A percentile compares a stretch with the other conserved stretches of the same genome.
These are phyloP conservation scores for Echites panduratus DNA, from an alignment of 257 asterid genomes.

Conservation along the genomic window DNA sequence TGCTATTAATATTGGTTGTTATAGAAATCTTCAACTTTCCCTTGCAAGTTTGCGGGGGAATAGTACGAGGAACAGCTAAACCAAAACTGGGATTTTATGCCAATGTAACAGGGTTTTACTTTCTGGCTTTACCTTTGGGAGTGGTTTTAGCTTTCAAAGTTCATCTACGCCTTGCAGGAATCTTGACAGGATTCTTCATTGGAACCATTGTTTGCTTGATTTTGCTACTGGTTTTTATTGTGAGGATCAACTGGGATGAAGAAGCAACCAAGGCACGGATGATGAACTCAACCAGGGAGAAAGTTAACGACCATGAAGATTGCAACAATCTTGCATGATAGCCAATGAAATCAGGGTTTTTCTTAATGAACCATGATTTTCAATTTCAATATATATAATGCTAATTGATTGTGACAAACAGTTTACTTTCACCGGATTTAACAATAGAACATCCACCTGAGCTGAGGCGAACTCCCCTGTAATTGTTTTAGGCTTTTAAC, in stretches of 20 bases:
- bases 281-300: constrained; percentile 18
- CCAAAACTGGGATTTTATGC: constrained; percentile 80
- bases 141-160: constrained; percentile 51
- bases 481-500: neutral
- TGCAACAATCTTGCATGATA: constrained; percentile 1
- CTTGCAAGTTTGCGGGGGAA: constrained; percentile 72
- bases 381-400: neutral
- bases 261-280: constrained; percentile 52
- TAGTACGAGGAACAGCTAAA: constrained; percentile 76
- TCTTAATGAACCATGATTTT: neutral
- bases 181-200: constrained; percentile 57
- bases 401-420: neutral
- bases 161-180: constrained; percentile 55
- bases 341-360: neutral
- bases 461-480: neutral
- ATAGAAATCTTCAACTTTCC: constrained; percentile 75
- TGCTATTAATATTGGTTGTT: constrained; percentile 50
- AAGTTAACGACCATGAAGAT: constrained; percentile 11
- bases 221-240: constrained; percentile 45
- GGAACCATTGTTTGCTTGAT: constrained; percentile 60
- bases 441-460: neutral
- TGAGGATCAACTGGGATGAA: constrained; percentile 57
- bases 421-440: neutral
- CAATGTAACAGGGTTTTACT: constrained; percentile 57
- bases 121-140: constrained; percentile 63